These are phyloP conservation scores for Tetrahymena malaccensis DNA, from an alignment of 73 alveolate genomes.

Conservation along the genomic window DNA sequence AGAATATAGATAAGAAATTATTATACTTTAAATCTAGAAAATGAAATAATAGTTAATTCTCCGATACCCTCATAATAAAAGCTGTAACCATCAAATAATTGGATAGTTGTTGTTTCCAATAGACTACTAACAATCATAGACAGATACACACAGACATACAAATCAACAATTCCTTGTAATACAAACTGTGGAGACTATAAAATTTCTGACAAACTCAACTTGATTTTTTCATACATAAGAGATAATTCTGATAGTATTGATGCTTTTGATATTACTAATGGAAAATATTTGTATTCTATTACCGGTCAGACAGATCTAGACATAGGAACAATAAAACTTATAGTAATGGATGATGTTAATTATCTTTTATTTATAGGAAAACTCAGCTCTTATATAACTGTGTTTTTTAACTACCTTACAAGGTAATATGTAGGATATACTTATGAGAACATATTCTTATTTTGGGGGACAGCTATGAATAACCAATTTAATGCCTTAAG, in stretches of 20 bases:
- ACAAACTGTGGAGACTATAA: not conserved
- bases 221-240: not conserved
- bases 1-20: not conserved
- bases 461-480: not conserved
- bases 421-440: not conserved
- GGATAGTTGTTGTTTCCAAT: not conserved
- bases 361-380: not conserved
- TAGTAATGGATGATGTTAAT: not conserved
- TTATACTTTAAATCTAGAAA: not conserved
- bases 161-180: not conserved
- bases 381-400: not conserved
- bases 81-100: not conserved
- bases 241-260: not conserved
- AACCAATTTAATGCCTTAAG: not conserved
- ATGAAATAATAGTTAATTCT: not conserved
- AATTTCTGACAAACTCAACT: not conserved
- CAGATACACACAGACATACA: not conserved
- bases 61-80: not conserved
- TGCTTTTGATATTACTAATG: not conserved
- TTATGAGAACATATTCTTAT: not conserved
- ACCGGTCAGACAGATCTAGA: not conserved
- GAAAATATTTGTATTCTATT: not conserved
- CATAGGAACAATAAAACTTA: not conserved
- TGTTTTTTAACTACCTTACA: not conserved
- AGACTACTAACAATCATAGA: not conserved